These are phyloP conservation scores for Cymodocea nodosa DNA, from an alignment of 116 monocot species.

Conservation along the genomic window DNA sequence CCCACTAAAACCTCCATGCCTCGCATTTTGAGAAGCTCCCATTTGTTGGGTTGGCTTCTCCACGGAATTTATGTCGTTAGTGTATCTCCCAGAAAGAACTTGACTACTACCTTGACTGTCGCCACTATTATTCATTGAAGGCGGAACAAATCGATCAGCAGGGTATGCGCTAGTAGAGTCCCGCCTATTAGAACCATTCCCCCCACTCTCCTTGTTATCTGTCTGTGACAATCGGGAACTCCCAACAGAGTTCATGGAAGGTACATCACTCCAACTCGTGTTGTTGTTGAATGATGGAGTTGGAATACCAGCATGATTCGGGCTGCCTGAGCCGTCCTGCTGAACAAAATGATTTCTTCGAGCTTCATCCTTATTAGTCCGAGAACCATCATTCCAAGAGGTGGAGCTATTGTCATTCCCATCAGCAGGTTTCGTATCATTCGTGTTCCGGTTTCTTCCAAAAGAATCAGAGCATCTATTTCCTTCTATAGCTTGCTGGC, in stretches of 20 bases:
- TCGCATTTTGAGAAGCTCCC: conserved; percentile 1
- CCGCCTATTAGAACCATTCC: neutral
- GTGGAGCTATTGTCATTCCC: neutral
- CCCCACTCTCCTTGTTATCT: neutral
- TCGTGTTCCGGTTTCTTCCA: neutral
- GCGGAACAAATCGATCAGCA: neutral
- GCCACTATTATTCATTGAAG: conserved; percentile 1
- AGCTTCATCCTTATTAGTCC: neutral
- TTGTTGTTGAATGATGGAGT: conserved; percentile 3
- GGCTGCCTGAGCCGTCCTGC: neutral
- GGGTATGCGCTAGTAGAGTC: neutral
- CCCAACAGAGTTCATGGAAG: neutral
- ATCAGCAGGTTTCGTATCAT: neutral
- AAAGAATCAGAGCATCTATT: neutral
- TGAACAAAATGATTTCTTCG: neutral
- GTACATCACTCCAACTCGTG: neutral
- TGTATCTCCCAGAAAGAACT: neutral
- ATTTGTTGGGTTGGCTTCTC: conserved; percentile 3
- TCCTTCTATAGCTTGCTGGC: neutral
- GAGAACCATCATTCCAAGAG: neutral
- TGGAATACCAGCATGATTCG: neutral
- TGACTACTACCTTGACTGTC: neutral
- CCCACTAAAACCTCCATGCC: conserved; percentile 22
- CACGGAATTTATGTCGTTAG: neutral
- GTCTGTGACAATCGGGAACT: conserved; percentile 1